Evolutionary conservation across 148 eudicot species (phyloP).

Genomic region (Silene latifolia): DNA sequence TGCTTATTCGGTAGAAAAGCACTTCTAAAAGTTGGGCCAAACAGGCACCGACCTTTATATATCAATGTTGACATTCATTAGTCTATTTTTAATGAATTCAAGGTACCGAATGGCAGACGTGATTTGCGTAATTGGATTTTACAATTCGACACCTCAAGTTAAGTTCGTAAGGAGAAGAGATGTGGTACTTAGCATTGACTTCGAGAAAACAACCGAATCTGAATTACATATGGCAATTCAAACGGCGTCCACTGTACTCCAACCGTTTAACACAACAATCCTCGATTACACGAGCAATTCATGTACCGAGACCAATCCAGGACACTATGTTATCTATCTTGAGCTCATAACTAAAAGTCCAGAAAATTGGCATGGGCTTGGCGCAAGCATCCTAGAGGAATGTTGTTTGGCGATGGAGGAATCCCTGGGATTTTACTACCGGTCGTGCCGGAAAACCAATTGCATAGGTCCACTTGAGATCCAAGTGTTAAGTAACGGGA

Average conservation of each 20-base stretch:
- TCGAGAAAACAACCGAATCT: slow-evolving; percentile 46
- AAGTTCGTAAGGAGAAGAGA: slow-evolving; percentile 52
- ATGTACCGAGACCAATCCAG: slow-evolving; percentile 32
- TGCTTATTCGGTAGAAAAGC: too few species aligned
- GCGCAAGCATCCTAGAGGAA: slow-evolving; percentile 9
- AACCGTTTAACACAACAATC: slow-evolving; percentile 10
- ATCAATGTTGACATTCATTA: too few species aligned
- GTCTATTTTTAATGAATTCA: neutral
- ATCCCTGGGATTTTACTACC: slow-evolving; percentile 31
- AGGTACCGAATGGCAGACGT: slow-evolving; percentile 58
- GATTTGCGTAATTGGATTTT: slow-evolving; percentile 44
- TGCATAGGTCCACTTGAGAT: slow-evolving; percentile 48
- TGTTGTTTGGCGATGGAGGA: slow-evolving; percentile 49
- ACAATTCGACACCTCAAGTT: slow-evolving; percentile 67
- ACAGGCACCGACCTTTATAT: too few species aligned
- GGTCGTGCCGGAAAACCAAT: slow-evolving; percentile 32
- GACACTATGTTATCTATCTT: slow-evolving; percentile 48
- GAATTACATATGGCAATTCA: slow-evolving; percentile 41
- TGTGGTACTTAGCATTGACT: slow-evolving; percentile 45
- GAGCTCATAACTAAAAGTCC: slow-evolving; percentile 28
- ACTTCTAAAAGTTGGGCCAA: too few species aligned
- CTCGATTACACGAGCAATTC: slow-evolving; percentile 48
- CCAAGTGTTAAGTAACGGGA: slow-evolving; percentile 37
- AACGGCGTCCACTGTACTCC: slow-evolving; percentile 24
- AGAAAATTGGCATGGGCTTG: neutral